phyloP scores from a whole-genome alignment of 768 basidiomycete species.

The Suillus cothurnatus region DNA sequence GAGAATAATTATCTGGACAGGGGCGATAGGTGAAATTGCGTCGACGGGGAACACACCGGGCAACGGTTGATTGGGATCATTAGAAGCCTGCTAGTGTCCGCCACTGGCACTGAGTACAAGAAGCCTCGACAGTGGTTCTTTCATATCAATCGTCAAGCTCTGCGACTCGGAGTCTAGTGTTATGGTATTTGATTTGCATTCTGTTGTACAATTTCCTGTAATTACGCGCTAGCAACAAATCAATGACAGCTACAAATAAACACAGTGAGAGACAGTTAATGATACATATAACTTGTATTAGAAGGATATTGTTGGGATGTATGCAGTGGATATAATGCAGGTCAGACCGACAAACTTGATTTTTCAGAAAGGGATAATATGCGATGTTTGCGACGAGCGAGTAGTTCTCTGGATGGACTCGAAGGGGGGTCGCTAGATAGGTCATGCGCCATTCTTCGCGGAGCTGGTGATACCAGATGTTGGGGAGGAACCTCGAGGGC shows the following conservation, averaged over 20 bases:
- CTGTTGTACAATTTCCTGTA: constrained; percentile 7
- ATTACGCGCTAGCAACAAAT: constrained; percentile 8
- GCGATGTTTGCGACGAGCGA: constrained; percentile 42
- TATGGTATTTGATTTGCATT: background rate
- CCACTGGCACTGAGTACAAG: background rate
- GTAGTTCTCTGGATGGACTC: constrained; percentile 51
- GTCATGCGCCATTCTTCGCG: constrained; percentile 44
- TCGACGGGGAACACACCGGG: background rate
- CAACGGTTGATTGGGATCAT: background rate
- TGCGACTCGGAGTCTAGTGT: background rate
- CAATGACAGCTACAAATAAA: constrained; percentile 5
- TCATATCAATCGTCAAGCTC: background rate
- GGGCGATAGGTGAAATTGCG: background rate
- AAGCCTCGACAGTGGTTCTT: background rate
- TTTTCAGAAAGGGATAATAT: constrained; percentile 24
- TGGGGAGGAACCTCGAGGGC: constrained; percentile 71
- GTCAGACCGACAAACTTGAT: background rate
- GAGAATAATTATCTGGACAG: background rate
- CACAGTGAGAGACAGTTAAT: constrained; percentile 7
- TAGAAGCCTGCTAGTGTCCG: background rate
- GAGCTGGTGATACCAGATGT: constrained; percentile 63
- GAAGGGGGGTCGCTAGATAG: constrained; percentile 49
- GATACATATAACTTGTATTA: constrained; percentile 8
- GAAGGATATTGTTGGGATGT: background rate
- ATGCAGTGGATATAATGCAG: constrained; percentile 1